Conservation (phyloP, 805 yeast genomes). For the Schizosaccharomyces octosporus region DNA sequence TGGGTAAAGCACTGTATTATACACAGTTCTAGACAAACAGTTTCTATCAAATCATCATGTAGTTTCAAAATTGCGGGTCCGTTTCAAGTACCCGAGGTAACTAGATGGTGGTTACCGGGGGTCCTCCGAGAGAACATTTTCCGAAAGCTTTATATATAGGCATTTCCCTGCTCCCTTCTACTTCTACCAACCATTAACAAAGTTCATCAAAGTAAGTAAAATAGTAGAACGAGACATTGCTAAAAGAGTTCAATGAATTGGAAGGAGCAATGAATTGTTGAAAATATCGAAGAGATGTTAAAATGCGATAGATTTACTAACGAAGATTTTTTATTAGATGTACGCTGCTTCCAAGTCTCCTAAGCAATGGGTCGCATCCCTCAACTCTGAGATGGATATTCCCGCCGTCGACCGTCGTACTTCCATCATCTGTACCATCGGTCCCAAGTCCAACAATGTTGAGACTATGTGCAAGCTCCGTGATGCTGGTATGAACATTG, state of each 20-base stretch:
- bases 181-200: not conserved
- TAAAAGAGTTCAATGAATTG: no score
- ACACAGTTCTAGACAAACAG: no score
- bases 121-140: not conserved
- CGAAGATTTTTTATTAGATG: not conserved
- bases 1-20: no score
- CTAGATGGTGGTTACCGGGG: not conserved
- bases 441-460: conserved; percentile 79
- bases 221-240: not conserved
- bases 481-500: conserved; percentile 80
- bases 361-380: conserved; percentile 62
- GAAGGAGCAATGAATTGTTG: no score
- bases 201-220: not conserved
- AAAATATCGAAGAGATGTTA: no score
- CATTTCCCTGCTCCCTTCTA: not conserved
- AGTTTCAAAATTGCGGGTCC: no score
- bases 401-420: conserved; percentile 71
- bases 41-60: no score
- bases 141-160: not conserved
- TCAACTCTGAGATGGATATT: conserved; percentile 51
- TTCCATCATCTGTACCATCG: conserved; percentile 94
- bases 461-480: conserved; percentile 67
- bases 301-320: not conserved
- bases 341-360: conserved; percentile 4
- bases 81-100: no score